Evolutionary conservation across 169 alveolate species (phyloP).

Genomic region (Cryptosporidium xiaoi): DNA sequence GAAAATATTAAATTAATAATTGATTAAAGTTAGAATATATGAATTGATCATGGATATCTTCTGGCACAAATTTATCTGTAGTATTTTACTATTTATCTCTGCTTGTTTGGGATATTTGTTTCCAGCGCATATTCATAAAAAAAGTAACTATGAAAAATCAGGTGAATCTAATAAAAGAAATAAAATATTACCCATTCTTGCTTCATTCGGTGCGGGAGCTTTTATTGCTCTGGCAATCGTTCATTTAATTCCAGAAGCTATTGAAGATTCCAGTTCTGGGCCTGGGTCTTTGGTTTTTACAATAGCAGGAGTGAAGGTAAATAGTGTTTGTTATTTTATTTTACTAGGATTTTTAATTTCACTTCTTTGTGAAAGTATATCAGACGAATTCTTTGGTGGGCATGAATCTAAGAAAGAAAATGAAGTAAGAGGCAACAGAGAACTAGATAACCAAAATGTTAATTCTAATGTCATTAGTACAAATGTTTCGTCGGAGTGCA

Average conservation of each 20-base stretch:
- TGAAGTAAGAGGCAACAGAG: not conserved
- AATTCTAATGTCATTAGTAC: constrained; percentile 53
- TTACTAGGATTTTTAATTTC: constrained; percentile 43
- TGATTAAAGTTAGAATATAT: no score
- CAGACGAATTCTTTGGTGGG: constrained; percentile 13
- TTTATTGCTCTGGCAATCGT: constrained; percentile 69
- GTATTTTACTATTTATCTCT: constrained; percentile 28
- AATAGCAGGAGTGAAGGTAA: constrained; percentile 20
- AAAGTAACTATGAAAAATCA: not conserved
- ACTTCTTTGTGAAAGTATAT: constrained; percentile 45
- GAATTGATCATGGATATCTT: constrained; percentile 25
- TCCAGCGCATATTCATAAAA: constrained; percentile 9
- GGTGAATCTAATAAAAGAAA: not conserved
- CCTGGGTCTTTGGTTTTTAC: constrained; percentile 6
- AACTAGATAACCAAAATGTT: not conserved
- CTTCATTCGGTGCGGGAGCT: constrained; percentile 72
- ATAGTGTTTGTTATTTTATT: constrained; percentile 61
- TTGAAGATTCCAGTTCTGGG: constrained; percentile 16
- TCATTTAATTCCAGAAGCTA: constrained; percentile 70
- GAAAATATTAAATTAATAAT: no score
- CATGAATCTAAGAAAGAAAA: not conserved
- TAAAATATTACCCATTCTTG: constrained; percentile 9
- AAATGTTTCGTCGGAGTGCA: constrained; percentile 41
- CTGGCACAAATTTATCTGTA: constrained; percentile 65
- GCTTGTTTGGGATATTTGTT: constrained; percentile 41